Evolutionary conservation across 2,329 filamentous ascomycete species (phyloP).

Genomic region (Fusarium tupiense): DNA sequence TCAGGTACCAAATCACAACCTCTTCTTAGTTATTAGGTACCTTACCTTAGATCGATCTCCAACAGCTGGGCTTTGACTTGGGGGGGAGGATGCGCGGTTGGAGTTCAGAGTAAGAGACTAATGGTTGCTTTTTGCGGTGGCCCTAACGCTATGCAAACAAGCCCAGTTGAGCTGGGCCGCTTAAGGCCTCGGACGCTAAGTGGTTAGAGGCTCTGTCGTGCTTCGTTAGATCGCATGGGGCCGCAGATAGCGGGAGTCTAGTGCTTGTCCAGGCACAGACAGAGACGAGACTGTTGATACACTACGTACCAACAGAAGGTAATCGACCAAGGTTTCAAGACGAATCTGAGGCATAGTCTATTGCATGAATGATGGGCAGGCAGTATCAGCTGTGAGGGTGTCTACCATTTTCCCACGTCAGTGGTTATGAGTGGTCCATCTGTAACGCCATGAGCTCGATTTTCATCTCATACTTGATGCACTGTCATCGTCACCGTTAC

Average conservation of each 20-base stretch:
- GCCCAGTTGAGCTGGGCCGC: conserved; percentile 13
- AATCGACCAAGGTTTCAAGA: background rate
- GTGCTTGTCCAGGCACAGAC: background rate
- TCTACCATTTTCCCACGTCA: conserved; percentile 1
- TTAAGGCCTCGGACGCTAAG: conserved; percentile 17
- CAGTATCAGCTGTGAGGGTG: conserved; percentile 8
- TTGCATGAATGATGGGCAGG: conserved; percentile 4
- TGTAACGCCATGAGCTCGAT: conserved; percentile 6
- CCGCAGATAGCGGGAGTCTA: conserved; percentile 17
- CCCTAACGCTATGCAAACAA: conserved; percentile 40
- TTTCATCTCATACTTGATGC: background rate
- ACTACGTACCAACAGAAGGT: background rate
- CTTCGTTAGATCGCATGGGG: conserved; percentile 8
- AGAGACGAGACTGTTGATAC: background rate
- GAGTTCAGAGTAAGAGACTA: background rate
- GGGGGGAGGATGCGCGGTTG: conserved; percentile 21
- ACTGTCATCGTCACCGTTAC: background rate
- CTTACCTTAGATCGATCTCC: conserved; percentile 1
- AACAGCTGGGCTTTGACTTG: conserved; percentile 10
- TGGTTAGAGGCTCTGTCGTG: conserved; percentile 20
- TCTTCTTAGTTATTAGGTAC: too few relatives aligned
- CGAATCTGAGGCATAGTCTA: background rate
- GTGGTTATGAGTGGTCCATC: background rate
- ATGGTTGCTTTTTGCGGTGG: conserved; percentile 42
- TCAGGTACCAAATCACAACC: too few relatives aligned